Evolutionary conservation across 306 rosid genomes (phyloP).

Genomic region (Trichosanthes cucumerina): DNA sequence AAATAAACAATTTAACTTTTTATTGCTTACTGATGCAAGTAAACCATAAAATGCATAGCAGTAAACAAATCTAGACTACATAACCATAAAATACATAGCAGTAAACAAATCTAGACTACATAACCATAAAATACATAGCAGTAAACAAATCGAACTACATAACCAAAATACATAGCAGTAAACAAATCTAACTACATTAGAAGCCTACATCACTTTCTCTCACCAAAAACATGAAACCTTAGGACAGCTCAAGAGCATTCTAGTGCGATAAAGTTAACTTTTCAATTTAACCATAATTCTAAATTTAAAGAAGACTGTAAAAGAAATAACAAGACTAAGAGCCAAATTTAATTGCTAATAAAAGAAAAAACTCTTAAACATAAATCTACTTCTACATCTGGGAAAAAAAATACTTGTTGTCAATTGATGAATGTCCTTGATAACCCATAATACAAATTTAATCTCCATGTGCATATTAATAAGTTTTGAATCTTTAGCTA

Average conservation of each 20-base stretch:
- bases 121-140: too few relatives aligned
- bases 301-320: neutral
- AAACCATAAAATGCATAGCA: neutral
- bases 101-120: too few relatives aligned
- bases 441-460: neutral
- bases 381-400: neutral
- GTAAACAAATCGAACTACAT: too few relatives aligned
- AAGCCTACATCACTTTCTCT: neutral
- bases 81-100: neutral
- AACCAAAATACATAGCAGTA: neutral
- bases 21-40: neutral
- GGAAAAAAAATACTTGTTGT: neutral
- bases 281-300: neutral
- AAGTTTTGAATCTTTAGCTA: conserved; percentile 13
- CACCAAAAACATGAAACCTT: neutral
- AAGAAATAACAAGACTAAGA: neutral
- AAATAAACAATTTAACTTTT: neutral
- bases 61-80: neutral
- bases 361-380: neutral
- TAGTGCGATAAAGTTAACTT: neutral
- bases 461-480: neutral
- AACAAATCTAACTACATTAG: neutral
- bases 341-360: neutral
- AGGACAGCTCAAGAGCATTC: neutral
- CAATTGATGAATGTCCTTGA: neutral